Evolutionary conservation across 305 asterid genomes (phyloP).

Genomic region (Solanum hybrid): DNA sequence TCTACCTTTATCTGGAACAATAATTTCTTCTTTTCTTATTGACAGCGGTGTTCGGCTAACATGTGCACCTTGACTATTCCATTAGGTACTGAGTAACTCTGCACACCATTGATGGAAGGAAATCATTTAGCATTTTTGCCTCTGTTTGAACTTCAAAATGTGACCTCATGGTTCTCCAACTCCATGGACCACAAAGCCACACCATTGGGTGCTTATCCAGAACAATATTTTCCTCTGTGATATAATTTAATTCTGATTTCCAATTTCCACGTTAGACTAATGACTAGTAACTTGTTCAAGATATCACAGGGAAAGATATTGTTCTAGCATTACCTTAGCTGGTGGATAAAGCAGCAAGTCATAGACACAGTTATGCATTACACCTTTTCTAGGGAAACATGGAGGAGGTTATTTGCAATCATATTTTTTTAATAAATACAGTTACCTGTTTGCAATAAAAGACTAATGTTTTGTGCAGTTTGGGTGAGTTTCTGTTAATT

Average conservation of each 20-base stretch:
- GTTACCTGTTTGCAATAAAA: neutral
- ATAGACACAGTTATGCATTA: neutral
- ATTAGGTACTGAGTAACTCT: neutral
- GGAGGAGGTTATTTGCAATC: neutral
- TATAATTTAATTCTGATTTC: neutral
- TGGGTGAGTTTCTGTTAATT: neutral
- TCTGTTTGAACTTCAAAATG: neutral
- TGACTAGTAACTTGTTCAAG: neutral
- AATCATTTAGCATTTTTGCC: neutral
- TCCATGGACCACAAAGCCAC: neutral
- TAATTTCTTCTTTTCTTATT: neutral
- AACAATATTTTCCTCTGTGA: neutral
- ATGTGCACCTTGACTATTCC: neutral
- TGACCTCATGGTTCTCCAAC: neutral
- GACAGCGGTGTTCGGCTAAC: neutral
- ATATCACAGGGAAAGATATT: neutral
- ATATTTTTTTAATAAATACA: neutral
- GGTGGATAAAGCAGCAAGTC: neutral
- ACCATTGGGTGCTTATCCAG: neutral
- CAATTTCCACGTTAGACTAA: neutral
- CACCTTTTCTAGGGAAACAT: neutral
- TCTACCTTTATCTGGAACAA: neutral
- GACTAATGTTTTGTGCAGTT: neutral
- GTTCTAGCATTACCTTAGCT: neutral
- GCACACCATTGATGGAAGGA: neutral